Evolutionary conservation across 2,329 filamentous ascomycete genomes (phyloP), one percentile per base, ranked within the genome.

Genomic region (Hypomyces rosellus): DNA sequence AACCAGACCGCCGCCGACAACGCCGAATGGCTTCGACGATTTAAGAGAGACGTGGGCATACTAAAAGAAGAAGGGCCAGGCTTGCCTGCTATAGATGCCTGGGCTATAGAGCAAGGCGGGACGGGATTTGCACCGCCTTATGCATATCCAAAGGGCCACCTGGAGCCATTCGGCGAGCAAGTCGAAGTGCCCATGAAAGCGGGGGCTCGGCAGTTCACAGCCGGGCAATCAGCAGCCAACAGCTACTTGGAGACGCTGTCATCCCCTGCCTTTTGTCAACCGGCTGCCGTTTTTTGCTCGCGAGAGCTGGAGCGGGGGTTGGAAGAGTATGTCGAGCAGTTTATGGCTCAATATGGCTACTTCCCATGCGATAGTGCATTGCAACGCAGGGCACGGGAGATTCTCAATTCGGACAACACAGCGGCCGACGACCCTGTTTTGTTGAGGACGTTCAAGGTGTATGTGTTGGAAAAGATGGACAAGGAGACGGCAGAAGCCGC

Each of bases 21-120:
- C 55, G 73, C 71, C 1, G 80, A 84, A 63, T 85, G 81, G 81
- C 70, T 85, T 12, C 71, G 74, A 50, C 74, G 80, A 41, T 84
- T 85, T 68, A 84, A 85, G 63, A 74, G 78, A 11, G 74, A 80
- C 44, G 71, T 69, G 1, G 78, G 78, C 15, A 75, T 84, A 30
- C 62, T 76, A 1, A 63, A 69, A n/a, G 67, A 71, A 9, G 65
- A 69, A 4, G 76, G 79, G 0, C 78, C 78, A 0, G 78, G 78
- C 2, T 68, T 83, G 0, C 68, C 71, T 0, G 55, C 61, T 2
- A 66, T 63, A 20, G 53, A 62, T 6, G 61, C 68, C 0, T 81
- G 78, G 78, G 69, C 69, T 42, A 55, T 75, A 2, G 60, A 65
- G n/a, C 71, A 74, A 38, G 77, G 78, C 20, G 76, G 77, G 5